Percentiles rank a stretch among this genome's conserved stretches.
Evolutionary conservation across 2,329 filamentous ascomycete genomes (phyloP).

Genomic region (Rhynchosporium agropyri): DNA sequence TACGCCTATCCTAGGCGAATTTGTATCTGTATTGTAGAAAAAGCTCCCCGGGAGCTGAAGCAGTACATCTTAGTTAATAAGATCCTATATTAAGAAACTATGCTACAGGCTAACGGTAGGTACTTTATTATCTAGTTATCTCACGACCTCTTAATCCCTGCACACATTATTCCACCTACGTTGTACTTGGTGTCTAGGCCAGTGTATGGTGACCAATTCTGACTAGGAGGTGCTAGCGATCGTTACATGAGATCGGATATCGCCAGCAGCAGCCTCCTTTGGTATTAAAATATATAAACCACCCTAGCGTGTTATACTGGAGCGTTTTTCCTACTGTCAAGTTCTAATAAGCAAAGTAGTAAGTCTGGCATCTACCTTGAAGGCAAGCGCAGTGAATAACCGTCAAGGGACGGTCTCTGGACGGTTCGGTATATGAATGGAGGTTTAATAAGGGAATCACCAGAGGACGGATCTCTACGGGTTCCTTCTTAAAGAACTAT

Average conservation of each 20-base stretch:
- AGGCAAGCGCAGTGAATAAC: no score
- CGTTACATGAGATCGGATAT: background rate
- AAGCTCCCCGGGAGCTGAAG: slow-evolving; percentile 7
- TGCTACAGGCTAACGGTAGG: background rate
- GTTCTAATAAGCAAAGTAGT: background rate
- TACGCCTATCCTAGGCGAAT: background rate
- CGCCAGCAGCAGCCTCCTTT: background rate
- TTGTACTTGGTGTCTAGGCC: background rate
- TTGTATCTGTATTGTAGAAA: background rate
- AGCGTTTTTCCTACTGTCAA: background rate
- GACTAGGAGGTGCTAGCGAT: no score
- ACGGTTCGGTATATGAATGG: no score
- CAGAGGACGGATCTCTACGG: no score
- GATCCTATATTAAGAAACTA: background rate
- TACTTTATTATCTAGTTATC: background rate
- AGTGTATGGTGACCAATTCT: no score
- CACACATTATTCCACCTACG: background rate
- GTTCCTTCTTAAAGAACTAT: no score
- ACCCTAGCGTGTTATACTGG: background rate
- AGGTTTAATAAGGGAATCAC: no score
- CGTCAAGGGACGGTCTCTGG: no score
- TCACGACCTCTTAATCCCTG: background rate
- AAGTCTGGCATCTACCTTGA: background rate
- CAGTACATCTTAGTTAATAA: slow-evolving; percentile 2
- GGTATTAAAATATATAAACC: slow-evolving; percentile 1